phyloP scores from a whole-genome alignment of 2,329 filamentous ascomycete species.

The Monosporascus sp. region DNA sequence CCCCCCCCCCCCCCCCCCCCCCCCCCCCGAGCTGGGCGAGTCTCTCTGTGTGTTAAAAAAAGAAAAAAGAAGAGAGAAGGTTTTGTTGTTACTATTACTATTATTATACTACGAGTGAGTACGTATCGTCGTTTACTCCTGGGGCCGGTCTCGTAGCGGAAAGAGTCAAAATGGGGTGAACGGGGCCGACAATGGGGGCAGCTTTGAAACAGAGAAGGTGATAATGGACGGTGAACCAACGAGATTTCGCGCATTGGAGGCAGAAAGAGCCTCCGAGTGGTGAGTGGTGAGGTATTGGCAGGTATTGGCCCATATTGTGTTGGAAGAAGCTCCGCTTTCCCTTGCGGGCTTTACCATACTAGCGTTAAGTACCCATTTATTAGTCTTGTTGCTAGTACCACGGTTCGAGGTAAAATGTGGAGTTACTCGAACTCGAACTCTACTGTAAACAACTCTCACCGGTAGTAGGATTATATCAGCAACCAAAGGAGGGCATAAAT shows the following conservation, averaged over 20 bases:
- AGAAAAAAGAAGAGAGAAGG: neutral
- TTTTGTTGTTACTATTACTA: neutral
- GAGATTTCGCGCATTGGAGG: neutral
- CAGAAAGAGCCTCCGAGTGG: neutral
- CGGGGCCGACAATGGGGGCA: neutral
- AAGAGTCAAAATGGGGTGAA: neutral
- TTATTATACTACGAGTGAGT: too few relatives aligned
- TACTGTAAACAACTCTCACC: too few relatives aligned
- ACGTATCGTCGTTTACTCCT: neutral
- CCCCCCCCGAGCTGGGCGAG: neutral
- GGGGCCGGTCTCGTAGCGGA: neutral
- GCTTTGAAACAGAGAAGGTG: neutral
- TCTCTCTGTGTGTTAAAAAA: neutral
- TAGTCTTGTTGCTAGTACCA: too few relatives aligned
- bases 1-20: too few relatives aligned
- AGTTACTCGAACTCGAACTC: too few relatives aligned
- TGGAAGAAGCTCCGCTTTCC: neutral
- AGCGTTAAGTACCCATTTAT: too few relatives aligned
- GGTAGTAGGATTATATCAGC: too few relatives aligned
- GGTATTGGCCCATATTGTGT: too few relatives aligned
- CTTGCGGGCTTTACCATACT: neutral
- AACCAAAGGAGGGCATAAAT: too few relatives aligned
- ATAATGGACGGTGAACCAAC: neutral
- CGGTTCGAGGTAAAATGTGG: too few relatives aligned
- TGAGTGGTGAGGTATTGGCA: neutral